phyloP scores from a whole-genome alignment of 139 green algal genomes.

The Chlamydomonas sp. region DNA sequence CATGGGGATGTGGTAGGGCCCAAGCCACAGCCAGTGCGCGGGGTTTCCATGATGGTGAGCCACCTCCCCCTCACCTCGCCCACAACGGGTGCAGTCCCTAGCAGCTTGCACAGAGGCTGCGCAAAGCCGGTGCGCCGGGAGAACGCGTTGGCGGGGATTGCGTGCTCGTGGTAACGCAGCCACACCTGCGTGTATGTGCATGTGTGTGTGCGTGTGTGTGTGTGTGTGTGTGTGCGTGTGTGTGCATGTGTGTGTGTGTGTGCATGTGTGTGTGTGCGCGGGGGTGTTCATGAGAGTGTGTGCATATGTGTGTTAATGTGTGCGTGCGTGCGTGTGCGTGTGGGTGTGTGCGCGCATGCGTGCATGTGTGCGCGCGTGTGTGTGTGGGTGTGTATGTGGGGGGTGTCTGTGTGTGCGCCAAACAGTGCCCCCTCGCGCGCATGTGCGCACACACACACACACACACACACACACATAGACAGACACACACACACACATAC shows the following conservation, averaged over 20 bases:
- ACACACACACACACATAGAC: conserved; percentile 15
- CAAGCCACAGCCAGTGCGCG: too few relatives aligned
- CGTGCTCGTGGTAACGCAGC: conserved; percentile 20
- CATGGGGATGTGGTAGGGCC: too few relatives aligned
- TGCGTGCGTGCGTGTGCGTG: not conserved
- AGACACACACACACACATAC: too few relatives aligned
- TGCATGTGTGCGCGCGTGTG: not conserved
- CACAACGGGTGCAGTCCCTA: too few relatives aligned
- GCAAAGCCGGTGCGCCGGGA: conserved; percentile 6
- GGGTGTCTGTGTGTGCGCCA: too few relatives aligned
- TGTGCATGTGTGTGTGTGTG: not conserved
- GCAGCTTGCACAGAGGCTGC: conserved; percentile 6
- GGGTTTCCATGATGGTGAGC: too few relatives aligned
- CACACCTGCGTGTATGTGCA: conserved; percentile 25
- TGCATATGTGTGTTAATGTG: too few relatives aligned
- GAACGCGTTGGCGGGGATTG: conserved; percentile 21
- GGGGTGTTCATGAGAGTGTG: too few relatives aligned
- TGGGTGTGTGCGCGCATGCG: not conserved
- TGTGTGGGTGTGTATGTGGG: too few relatives aligned
- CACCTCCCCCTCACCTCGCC: too few relatives aligned
- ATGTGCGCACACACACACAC: too few relatives aligned
- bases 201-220: not conserved
- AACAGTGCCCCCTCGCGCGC: too few relatives aligned
- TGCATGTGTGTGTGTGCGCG: not conserved
- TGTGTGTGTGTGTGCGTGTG: not conserved